Evolutionary conservation across 805 yeast genomes (phyloP).

Genomic region (Pichia cabralensis): DNA sequence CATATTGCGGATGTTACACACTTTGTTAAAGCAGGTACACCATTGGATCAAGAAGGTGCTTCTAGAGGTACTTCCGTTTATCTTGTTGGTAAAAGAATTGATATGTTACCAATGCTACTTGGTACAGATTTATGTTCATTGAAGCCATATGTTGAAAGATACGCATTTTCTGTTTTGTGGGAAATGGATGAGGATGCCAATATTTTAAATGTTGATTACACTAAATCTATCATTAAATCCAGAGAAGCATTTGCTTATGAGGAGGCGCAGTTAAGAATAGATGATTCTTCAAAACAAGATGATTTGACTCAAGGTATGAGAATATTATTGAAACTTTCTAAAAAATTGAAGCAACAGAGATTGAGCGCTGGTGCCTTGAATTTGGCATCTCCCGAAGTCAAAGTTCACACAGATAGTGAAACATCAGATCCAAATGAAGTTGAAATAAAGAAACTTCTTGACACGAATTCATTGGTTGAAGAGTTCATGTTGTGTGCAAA

Average conservation of each 20-base stretch:
- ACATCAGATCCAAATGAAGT: constrained; percentile 95
- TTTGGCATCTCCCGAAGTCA: constrained; percentile 95
- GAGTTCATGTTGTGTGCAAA: constrained; percentile 98
- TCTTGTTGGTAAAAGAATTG: constrained; percentile 94
- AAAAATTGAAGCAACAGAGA: constrained; percentile 74
- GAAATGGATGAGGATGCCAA: constrained; percentile 82
- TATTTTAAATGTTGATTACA: constrained; percentile 66
- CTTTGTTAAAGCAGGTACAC: constrained; percentile 86
- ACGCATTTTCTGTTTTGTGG: constrained; percentile 94
- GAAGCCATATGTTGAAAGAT: constrained; percentile 91
- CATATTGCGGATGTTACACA: constrained; percentile 99
- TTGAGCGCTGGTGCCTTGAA: constrained; percentile 93
- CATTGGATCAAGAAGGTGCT: constrained; percentile 93
- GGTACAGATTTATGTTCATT: constrained; percentile 96
- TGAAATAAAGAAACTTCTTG: constrained; percentile 78
- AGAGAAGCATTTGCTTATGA: constrained; percentile 93
- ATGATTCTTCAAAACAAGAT: constrained; percentile 65
- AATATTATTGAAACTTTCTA: constrained; percentile 66
- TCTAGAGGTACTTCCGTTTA: constrained; percentile 96
- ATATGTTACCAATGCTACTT: constrained; percentile 90
- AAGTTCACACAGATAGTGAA: constrained; percentile 94
- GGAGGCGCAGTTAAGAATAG: constrained; percentile 85
- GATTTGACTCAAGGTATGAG: constrained; percentile 88
- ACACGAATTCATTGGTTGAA: constrained; percentile 92
- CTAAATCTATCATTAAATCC: constrained; percentile 83